A percentile compares a stretch with the other conserved stretches of the same genome.
These are phyloP conservation scores for Metroxylon sagu DNA, from an alignment of 176 grass and related monocot genomes.

Conservation along the genomic window DNA sequence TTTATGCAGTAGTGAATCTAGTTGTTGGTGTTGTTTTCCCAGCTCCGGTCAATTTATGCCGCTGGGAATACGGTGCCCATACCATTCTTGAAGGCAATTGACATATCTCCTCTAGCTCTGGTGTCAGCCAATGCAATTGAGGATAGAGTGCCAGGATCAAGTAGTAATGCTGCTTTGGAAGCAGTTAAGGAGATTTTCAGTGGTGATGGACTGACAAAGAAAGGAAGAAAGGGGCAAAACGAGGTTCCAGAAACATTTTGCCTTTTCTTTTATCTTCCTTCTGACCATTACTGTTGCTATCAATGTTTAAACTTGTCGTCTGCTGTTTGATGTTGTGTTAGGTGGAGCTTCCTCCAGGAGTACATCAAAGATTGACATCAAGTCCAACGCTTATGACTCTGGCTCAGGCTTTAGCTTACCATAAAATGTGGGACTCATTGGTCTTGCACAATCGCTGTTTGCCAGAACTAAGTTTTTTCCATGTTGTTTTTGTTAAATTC, in stretches of 20 bases:
- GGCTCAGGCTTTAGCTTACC: constrained; percentile 83
- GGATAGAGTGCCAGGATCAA: constrained; percentile 51
- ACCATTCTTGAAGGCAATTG: constrained; percentile 90
- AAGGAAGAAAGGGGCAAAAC: constrained; percentile 90
- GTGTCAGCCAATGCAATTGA: constrained; percentile 74
- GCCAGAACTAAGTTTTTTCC: no score
- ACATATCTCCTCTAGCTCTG: constrained; percentile 86
- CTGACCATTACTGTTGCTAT: background rate
- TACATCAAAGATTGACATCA: constrained; percentile 71
- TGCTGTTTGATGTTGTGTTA: constrained; percentile 31
- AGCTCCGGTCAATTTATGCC: constrained; percentile 95
- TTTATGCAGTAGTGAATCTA: no score
- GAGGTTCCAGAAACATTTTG: constrained; percentile 37
- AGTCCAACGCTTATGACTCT: constrained; percentile 94
- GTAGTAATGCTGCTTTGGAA: constrained; percentile 63
- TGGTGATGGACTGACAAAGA: constrained; percentile 88
- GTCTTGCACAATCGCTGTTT: no score
- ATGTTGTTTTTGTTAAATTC: background rate
- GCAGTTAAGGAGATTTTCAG: constrained; percentile 92
- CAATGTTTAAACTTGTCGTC: constrained; percentile 6
- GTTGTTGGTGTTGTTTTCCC: constrained; percentile 11
- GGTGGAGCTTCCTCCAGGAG: constrained; percentile 78
- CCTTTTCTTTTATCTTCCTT: background rate
- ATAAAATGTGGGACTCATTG: constrained; percentile 57
- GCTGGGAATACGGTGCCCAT: constrained; percentile 93